Evolutionary conservation across 176 grass and related monocot genomes (phyloP).

Genomic region (Metroxylon sagu): DNA sequence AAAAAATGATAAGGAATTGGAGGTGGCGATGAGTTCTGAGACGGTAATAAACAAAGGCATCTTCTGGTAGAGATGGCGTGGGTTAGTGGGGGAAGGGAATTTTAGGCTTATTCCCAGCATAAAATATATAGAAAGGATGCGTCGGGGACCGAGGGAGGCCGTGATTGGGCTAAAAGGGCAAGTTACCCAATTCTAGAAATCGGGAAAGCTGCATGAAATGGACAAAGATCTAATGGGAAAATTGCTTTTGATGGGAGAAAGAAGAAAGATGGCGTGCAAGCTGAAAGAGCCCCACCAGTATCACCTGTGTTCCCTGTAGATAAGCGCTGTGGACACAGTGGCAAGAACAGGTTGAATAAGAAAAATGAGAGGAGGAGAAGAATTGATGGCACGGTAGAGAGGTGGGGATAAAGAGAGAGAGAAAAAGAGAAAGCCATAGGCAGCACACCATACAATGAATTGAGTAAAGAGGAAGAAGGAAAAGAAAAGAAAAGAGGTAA

Average conservation of each 20-base stretch:
- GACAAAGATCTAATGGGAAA: conserved; percentile 5
- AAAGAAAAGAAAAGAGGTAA: too few species aligned
- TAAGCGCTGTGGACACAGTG: too few species aligned
- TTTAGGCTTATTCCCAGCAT: conserved; percentile 24
- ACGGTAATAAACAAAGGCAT: too few species aligned
- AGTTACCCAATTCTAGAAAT: conserved; percentile 36
- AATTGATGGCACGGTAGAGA: background rate
- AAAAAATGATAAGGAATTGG: background rate
- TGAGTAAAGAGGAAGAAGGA: too few species aligned
- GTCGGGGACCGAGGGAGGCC: background rate
- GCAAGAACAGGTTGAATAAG: background rate
- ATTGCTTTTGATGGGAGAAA: background rate
- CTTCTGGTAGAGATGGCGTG: too few species aligned
- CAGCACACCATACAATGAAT: too few species aligned
- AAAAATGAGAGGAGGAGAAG: conserved; percentile 1
- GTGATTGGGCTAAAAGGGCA: background rate
- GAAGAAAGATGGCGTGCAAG: background rate
- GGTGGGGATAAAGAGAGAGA: too few species aligned
- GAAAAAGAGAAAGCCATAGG: too few species aligned
- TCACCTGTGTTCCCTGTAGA: too few species aligned
- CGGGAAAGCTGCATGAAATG: conserved; percentile 36
- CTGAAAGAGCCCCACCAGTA: too few species aligned
- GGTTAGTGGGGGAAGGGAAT: conserved; percentile 8
- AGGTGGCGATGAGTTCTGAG: too few species aligned
- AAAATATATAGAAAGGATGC: conserved; percentile 39